Base-by-base conservation (phyloP, 331 rosid genomes). In the Phaseolus coccineus region DNA sequence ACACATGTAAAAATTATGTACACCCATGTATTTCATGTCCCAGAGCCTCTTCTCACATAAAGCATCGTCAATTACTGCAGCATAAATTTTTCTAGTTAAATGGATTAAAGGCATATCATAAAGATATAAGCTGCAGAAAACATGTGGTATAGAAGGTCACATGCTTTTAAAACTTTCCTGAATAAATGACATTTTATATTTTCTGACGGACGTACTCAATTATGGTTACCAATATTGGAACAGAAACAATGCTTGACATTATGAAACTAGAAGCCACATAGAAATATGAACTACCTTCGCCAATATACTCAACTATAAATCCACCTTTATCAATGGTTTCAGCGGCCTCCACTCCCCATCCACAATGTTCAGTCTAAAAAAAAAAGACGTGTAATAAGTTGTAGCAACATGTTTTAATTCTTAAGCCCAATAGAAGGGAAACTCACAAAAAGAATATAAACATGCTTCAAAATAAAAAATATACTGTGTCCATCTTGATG, bases 261-360 rank as follows among this genome's bases (percentile, higher is more conserved):
- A 67, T 27, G 70, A 44, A 74, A 63, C 51, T 28, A 40, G 8
- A 65, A 27, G 73, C 67, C 56, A 67, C 24, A 51, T 51, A 82
- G 62, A 35, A 80, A 35, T 64, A 68, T 37, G 33, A 74, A 72
- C 37, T 89, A 95, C 99, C 99, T 95, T 95, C 99, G 73, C 99
- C 97, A 78, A 89, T 80, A 79, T 95, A 95, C 89, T 95, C 98
- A 63, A 95, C 80, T 71, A 95, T 78, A 76, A 92, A 92, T 59
- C 84, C 91, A 3, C 92, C 98, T 84, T 91, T 88, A 69, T 84
- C 76, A 22, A 95, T 81, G 24, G 80, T 42, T 87, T 95, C 98
- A 13, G 90, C 88, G 0, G 98, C 95, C 87, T 86, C 97, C 56
- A 90, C 98, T 85, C 98, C 98, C 98, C 98, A 95, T 75, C 98